These are phyloP conservation scores for Magnaporthiopsis poae DNA, from an alignment of 2,329 filamentous ascomycete genomes.

Conservation along the genomic window DNA sequence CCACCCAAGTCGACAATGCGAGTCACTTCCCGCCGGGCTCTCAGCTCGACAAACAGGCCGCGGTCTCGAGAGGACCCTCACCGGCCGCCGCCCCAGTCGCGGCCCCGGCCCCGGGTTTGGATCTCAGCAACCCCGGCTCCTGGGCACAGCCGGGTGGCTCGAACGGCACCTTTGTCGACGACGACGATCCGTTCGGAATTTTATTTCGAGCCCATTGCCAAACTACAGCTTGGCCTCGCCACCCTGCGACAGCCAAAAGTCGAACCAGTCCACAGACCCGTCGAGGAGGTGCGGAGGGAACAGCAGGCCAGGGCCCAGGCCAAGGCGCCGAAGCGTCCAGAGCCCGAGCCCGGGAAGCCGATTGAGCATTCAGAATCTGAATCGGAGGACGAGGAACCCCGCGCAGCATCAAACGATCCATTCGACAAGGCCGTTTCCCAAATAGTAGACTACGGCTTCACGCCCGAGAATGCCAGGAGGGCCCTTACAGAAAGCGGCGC, in stretches of 20 bases:
- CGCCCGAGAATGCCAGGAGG: constrained; percentile 68
- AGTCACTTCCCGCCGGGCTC: constrained; percentile 53
- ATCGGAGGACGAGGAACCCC: constrained; percentile 33
- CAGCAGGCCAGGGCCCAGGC: constrained; percentile 14
- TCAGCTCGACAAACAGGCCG: constrained; percentile 16
- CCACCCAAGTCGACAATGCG: constrained; percentile 57
- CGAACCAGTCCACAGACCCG: no score
- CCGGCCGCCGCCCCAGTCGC: constrained; percentile 28
- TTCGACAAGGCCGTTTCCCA: constrained; percentile 77
- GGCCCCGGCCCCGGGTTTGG: constrained; percentile 30
- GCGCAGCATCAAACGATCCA: constrained; percentile 38
- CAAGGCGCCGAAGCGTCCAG: constrained; percentile 18
- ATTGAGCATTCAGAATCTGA: constrained; percentile 42
- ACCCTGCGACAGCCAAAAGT: no score
- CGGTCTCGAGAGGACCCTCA: constrained; percentile 30
- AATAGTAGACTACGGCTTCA: constrained; percentile 89
- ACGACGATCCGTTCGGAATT: constrained; percentile 90
- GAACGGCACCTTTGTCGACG: constrained; percentile 43
- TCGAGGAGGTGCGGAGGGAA: constrained; percentile 46
- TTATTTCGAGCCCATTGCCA: no score
- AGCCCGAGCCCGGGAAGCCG: constrained; percentile 43
- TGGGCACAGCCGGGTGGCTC: constrained; percentile 34
- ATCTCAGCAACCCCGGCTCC: constrained; percentile 44
- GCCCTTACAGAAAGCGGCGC: constrained; percentile 73
- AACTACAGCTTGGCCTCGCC: no score